Evolutionary conservation across 1,139 yeast species (phyloP).

Genomic region (Insectozyma bohioensis): DNA sequence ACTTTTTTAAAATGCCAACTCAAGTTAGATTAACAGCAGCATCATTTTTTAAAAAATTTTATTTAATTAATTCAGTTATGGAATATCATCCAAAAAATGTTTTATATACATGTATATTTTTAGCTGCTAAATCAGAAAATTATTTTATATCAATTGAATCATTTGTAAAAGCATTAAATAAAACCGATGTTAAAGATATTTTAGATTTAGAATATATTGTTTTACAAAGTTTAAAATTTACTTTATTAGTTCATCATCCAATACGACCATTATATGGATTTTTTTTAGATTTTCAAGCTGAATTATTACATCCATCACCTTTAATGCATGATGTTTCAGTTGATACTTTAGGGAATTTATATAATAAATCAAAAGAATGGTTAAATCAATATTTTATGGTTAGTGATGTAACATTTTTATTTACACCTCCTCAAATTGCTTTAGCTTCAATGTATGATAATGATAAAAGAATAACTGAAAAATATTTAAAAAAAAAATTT

Average conservation of each 20-base stretch:
- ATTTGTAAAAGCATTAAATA: constrained; percentile 70
- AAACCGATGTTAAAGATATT: constrained; percentile 65
- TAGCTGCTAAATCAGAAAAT: constrained; percentile 93
- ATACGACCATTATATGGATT: constrained; percentile 88
- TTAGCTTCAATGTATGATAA: constrained; percentile 74
- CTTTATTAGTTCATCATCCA: constrained; percentile 85
- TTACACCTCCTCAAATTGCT: constrained; percentile 94
- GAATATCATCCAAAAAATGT: constrained; percentile 84
- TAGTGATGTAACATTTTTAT: constrained; percentile 74
- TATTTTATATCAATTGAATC: constrained; percentile 81
- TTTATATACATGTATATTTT: constrained; percentile 79
- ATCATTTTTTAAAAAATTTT: constrained; percentile 79
- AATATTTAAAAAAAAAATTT: constrained; percentile 65
- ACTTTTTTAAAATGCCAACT: constrained; percentile 47
- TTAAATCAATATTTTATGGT: constrained; percentile 62
- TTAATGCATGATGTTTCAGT: constrained; percentile 37
- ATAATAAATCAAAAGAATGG: constrained; percentile 67
- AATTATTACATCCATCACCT: constrained; percentile 43
- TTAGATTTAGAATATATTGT: constrained; percentile 77
- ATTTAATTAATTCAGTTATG: constrained; percentile 75
- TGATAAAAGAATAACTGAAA: constrained; percentile 62
- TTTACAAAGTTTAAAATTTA: constrained; percentile 72
- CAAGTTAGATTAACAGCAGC: constrained; percentile 77
- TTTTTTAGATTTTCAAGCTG: constrained; percentile 79
- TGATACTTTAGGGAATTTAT: constrained; percentile 51